Evolutionary conservation across 768 basidiomycete species (phyloP).

Genomic region (Pulveroboletus frians): DNA sequence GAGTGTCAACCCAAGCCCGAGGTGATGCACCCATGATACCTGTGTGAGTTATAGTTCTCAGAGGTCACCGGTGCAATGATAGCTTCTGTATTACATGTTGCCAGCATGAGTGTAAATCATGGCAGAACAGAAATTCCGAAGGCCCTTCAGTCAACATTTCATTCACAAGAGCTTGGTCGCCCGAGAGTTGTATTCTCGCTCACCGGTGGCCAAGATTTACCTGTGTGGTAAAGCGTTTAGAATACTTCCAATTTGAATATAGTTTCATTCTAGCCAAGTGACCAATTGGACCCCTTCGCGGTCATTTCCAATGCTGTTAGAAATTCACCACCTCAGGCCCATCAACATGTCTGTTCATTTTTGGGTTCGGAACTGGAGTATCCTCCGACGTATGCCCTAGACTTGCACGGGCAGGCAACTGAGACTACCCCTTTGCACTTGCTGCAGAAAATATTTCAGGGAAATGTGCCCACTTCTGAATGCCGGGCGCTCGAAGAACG

Average conservation of each 20-base stretch:
- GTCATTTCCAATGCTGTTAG: slow-evolving; percentile 31
- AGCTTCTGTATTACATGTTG: slow-evolving; percentile 25
- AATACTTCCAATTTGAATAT: neutral
- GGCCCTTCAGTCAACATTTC: slow-evolving; percentile 40
- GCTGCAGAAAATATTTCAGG: slow-evolving; percentile 41
- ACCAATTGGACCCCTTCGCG: slow-evolving; percentile 15
- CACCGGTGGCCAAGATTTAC: slow-evolving; percentile 51
- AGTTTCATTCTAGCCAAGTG: neutral
- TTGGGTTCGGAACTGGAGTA: slow-evolving; percentile 50
- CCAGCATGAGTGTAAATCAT: slow-evolving; percentile 36
- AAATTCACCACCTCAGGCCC: slow-evolving; percentile 24
- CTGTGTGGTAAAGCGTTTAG: neutral
- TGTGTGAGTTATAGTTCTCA: too few species aligned
- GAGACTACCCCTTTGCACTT: slow-evolving; percentile 43
- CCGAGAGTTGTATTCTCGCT: slow-evolving; percentile 52
- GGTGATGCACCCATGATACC: too few species aligned
- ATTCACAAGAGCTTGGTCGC: slow-evolving; percentile 27
- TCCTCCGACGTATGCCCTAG: slow-evolving; percentile 49
- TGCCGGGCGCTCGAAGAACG: slow-evolving; percentile 44
- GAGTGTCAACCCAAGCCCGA: too few species aligned
- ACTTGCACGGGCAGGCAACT: slow-evolving; percentile 52
- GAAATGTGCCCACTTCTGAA: slow-evolving; percentile 48
- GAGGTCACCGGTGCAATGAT: too few species aligned
- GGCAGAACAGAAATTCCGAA: slow-evolving; percentile 49
- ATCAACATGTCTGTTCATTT: slow-evolving; percentile 47